Percentiles rank a stretch among this genome's conserved stretches.
Evolutionary conservation across 140 eudicot genomes (phyloP).

Genomic region (Flaveria floridana): DNA sequence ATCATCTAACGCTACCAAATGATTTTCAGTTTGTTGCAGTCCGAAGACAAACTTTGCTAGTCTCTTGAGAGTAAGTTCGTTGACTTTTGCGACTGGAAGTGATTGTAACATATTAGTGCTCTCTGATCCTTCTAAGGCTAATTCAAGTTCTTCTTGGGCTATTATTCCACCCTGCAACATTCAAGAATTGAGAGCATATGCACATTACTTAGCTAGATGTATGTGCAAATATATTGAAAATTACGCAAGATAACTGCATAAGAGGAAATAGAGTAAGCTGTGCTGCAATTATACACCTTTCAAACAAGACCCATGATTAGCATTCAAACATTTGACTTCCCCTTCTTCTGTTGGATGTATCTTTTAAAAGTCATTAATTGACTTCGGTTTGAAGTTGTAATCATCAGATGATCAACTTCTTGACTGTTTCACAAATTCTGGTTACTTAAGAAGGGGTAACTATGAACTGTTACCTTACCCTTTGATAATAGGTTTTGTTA

Average conservation of each 20-base stretch:
- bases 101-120: conserved; percentile 28
- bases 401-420: not conserved
- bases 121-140: conserved; percentile 32
- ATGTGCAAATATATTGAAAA: conserved; percentile 9
- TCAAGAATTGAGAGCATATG: conserved; percentile 5
- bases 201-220: conserved; percentile 20
- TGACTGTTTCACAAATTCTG: conserved; percentile 12
- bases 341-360: not conserved
- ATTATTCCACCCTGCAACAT: conserved; percentile 37
- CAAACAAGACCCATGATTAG: conserved; percentile 5
- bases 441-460: not conserved
- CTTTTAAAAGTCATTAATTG: not conserved
- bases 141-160: conserved; percentile 35
- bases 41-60: conserved; percentile 49
- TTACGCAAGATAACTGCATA: conserved; percentile 10
- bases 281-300: not conserved
- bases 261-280: conserved; percentile 3
- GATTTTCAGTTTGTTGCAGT: conserved; percentile 37
- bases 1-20: conserved; percentile 30
- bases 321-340: not conserved
- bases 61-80: conserved; percentile 45
- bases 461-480: not conserved
- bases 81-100: conserved; percentile 44
- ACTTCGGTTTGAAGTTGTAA: not conserved
- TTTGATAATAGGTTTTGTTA: not conserved